phyloP scores from a whole-genome alignment of 306 rosid genomes.

The Abrus precatorius region DNA sequence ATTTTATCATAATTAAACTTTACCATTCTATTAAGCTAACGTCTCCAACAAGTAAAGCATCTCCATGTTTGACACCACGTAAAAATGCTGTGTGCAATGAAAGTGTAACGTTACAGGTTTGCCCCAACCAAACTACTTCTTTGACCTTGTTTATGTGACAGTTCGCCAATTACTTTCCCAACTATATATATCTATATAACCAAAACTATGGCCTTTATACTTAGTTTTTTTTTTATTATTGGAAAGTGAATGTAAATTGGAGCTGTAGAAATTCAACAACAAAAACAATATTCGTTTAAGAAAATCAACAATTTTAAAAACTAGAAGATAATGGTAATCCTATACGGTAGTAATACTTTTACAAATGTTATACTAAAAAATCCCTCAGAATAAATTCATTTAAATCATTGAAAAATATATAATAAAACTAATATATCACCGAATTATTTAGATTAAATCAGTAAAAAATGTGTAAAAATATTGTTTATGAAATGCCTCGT shows the following conservation, averaged over 20 bases:
- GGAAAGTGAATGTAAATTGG: background rate
- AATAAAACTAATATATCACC: background rate
- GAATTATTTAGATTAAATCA: background rate
- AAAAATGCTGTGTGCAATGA: background rate
- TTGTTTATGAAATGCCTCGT: background rate
- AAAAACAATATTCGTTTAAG: background rate
- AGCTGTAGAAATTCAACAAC: no score
- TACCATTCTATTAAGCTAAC: background rate
- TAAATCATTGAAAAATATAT: background rate
- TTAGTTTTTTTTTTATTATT: background rate
- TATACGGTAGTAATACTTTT: background rate
- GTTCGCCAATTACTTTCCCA: slow-evolving; percentile 24
- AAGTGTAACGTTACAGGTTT: background rate
- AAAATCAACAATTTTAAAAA: background rate
- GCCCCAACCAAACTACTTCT: background rate
- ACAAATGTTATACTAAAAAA: background rate
- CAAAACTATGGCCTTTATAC: background rate
- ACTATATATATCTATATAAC: no score
- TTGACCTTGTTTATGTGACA: slow-evolving; percentile 22
- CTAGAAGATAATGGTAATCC: background rate
- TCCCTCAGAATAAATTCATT: background rate
- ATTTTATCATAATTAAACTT: no score
- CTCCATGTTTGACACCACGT: no score
- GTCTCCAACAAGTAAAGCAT: background rate
- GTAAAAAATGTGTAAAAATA: background rate